These are phyloP conservation scores for Citrus trifoliata DNA, from an alignment of 345 rosid genomes.

Conservation along the genomic window DNA sequence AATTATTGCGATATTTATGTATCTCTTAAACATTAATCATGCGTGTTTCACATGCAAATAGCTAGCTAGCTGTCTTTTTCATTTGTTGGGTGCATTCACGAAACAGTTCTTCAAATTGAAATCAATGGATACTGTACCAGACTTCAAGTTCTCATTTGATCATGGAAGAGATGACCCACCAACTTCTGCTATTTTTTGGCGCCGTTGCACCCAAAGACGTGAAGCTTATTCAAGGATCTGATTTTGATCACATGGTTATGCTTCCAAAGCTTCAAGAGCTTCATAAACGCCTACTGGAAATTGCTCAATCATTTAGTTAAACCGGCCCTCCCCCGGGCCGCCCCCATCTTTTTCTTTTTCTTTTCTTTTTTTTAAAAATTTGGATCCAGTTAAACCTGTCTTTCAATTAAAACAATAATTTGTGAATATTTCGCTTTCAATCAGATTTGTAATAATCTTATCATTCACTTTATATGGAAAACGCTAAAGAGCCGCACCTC, in stretches of 20 bases:
- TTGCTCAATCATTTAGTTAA: constrained; percentile 2
- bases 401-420: no score
- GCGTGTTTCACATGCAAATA: no score
- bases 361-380: no score
- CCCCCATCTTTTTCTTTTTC: no score
- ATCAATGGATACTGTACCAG: constrained; percentile 4
- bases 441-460: no score
- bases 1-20: no score
- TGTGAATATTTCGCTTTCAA: no score
- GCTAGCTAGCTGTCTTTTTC: not conserved
- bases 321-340: no score
- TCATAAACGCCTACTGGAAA: constrained; percentile 9
- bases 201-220: constrained; percentile 16
- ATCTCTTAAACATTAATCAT: no score
- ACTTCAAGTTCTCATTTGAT: constrained; percentile 16
- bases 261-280: constrained; percentile 25
- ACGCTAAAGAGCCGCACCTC: no score
- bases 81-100: not conserved
- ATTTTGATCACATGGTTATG: constrained; percentile 32
- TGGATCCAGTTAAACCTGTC: no score
- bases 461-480: no score
- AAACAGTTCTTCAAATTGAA: constrained; percentile 1
- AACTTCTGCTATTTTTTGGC: constrained; percentile 21
- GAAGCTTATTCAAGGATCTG: constrained; percentile 2
- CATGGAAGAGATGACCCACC: constrained; percentile 21